Percentiles rank a stretch among this genome's conserved stretches.
These are phyloP conservation scores for Aspergillus hancockii DNA, from an alignment of 495 filamentous ascomycete genomes.

Conservation along the genomic window DNA sequence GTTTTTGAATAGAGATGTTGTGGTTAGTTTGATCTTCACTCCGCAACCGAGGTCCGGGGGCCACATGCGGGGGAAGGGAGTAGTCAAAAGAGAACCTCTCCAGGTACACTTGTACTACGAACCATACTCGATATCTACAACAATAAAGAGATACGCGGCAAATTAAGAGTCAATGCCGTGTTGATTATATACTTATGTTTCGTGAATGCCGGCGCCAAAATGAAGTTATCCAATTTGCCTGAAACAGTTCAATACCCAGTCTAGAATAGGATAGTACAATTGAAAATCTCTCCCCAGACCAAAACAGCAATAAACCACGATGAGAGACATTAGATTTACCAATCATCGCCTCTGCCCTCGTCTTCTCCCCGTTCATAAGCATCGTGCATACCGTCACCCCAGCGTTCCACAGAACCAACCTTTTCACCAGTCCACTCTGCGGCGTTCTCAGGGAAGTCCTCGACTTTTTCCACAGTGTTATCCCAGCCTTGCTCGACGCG, in stretches of 20 bases:
- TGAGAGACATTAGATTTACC: conserved; percentile 9
- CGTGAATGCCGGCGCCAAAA: too few species aligned
- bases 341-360: conserved; percentile 27
- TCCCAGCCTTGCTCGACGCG: conserved; percentile 32
- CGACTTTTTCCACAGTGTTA: conserved; percentile 32
- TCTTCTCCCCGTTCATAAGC: conserved; percentile 38
- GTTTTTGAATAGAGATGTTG: neutral
- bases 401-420: conserved; percentile 40
- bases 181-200: too few species aligned
- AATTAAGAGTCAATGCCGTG: too few species aligned
- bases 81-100: neutral
- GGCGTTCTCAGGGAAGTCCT: conserved; percentile 39
- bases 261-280: too few species aligned
- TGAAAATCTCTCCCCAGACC: neutral
- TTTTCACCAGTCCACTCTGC: conserved; percentile 38
- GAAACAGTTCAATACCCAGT: too few species aligned
- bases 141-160: too few species aligned
- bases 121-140: too few species aligned
- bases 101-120: too few species aligned
- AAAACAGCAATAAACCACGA: neutral
- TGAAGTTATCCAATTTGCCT: neutral
- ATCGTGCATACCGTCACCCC: conserved; percentile 38
- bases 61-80: conserved; percentile 31
- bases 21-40: too few species aligned
- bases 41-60: conserved; percentile 39